Percentiles rank a stretch among this genome's conserved stretches.
Conservation (phyloP, 805 yeast species). For the Teunomyces pallodes region DNA sequence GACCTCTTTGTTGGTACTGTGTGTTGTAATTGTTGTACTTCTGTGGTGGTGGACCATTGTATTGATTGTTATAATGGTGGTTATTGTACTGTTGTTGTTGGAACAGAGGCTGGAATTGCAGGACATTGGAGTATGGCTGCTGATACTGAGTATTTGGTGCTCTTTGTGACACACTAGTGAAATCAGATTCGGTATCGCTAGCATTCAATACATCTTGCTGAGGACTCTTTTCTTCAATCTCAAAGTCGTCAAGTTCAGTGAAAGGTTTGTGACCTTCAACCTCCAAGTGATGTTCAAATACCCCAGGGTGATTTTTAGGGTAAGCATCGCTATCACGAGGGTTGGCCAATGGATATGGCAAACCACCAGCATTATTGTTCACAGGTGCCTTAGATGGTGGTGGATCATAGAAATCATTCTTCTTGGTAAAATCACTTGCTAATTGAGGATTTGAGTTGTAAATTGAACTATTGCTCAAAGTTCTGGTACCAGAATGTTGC, state of each 20-base stretch:
- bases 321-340: slow-evolving; percentile 7
- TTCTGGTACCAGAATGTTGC: slow-evolving; percentile 6
- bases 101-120: slow-evolving; percentile 12
- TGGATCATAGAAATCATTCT: neutral
- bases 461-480: slow-evolving; percentile 19
- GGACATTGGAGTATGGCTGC: slow-evolving; percentile 8
- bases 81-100: slow-evolving; percentile 17
- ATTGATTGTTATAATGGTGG: slow-evolving; percentile 2
- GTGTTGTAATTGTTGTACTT: slow-evolving; percentile 8
- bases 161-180: slow-evolving; percentile 77
- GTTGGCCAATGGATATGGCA: slow-evolving; percentile 24
- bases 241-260: slow-evolving; percentile 34
- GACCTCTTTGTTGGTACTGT: slow-evolving; percentile 8
- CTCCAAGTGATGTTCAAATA: slow-evolving; percentile 44
- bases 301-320: slow-evolving; percentile 20
- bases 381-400: slow-evolving; percentile 24
- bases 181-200: slow-evolving; percentile 55
- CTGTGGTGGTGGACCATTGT: neutral
- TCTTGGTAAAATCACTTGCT: slow-evolving; percentile 31
- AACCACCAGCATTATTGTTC: slow-evolving; percentile 13
- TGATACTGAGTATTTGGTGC: slow-evolving; percentile 60
- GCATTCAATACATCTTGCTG: slow-evolving; percentile 13
- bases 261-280: slow-evolving; percentile 47
- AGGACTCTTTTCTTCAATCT: slow-evolving; percentile 20
- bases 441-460: slow-evolving; percentile 32